Conservation (phyloP, 257 asterid genomes). For the Voacanga thouarsii region DNA sequence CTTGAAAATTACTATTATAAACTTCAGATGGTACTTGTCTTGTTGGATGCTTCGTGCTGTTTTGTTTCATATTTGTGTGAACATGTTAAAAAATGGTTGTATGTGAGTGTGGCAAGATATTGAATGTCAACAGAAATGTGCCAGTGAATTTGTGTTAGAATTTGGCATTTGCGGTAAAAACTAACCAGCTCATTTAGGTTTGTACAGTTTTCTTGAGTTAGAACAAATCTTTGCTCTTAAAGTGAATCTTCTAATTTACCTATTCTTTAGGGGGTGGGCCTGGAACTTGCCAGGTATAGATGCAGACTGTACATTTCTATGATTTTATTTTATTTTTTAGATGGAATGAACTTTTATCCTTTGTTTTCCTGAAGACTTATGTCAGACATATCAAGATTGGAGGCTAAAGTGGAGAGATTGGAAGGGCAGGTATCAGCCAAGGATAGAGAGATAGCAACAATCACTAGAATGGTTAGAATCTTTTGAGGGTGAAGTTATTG, state of each 20-base stretch:
- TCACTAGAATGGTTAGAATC: constrained; percentile 74
- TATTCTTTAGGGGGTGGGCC: neutral
- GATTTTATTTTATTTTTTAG: neutral
- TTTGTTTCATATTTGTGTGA: neutral
- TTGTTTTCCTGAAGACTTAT: constrained; percentile 47
- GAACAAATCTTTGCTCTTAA: neutral
- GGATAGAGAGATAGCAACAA: constrained; percentile 93
- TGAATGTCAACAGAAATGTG: neutral
- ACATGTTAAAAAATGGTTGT: neutral
- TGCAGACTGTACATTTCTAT: neutral
- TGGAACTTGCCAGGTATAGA: neutral
- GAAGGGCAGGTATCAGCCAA: constrained; percentile 68
- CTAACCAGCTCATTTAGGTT: neutral
- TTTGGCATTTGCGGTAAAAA: neutral
- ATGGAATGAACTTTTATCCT: neutral
- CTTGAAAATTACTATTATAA: neutral
- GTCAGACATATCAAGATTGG: constrained; percentile 94
- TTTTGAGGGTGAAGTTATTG: neutral
- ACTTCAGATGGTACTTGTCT: neutral
- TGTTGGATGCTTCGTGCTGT: neutral
- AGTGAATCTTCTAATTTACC: neutral
- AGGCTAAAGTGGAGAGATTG: constrained; percentile 95
- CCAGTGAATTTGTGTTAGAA: neutral
- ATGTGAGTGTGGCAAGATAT: neutral
- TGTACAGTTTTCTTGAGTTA: neutral